phyloP scores from a whole-genome alignment of 1,139 yeast genomes.

The Petasospora rhodanensis region DNA sequence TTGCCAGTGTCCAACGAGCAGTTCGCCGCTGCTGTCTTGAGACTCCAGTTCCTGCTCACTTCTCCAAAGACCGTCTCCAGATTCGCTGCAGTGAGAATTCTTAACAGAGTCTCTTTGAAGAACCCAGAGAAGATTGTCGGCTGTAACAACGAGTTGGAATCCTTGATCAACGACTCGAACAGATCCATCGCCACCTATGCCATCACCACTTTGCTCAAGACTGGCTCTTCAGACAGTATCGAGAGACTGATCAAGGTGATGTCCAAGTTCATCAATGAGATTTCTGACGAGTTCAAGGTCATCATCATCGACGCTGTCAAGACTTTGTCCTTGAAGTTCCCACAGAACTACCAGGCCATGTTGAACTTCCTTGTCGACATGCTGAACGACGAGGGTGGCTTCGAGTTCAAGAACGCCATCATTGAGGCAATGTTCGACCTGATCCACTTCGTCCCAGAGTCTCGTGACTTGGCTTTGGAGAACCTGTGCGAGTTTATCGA shows the following conservation, averaged over 20 bases:
- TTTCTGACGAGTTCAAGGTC: constrained; percentile 91
- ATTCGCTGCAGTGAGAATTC: constrained; percentile 88
- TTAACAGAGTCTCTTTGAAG: constrained; percentile 78
- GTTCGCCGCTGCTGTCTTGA: constrained; percentile 58
- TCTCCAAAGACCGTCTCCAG: constrained; percentile 89
- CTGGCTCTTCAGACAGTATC: constrained; percentile 89
- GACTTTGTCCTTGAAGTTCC: constrained; percentile 88
- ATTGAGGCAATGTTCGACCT: constrained; percentile 91
- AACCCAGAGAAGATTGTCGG: constrained; percentile 73
- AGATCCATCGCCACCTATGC: constrained; percentile 98
- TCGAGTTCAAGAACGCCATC: constrained; percentile 76
- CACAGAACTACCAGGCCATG: constrained; percentile 81
- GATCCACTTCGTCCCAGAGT: constrained; percentile 80
- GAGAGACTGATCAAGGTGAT: constrained; percentile 86
- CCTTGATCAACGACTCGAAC: constrained; percentile 80
- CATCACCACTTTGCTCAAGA: constrained; percentile 89
- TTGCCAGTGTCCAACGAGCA: constrained; percentile 63
- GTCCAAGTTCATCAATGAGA: constrained; percentile 86
- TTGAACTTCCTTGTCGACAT: constrained; percentile 78
- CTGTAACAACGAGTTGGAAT: constrained; percentile 79
- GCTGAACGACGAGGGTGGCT: constrained; percentile 88
- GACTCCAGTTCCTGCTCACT: constrained; percentile 72
- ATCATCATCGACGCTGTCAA: constrained; percentile 94
- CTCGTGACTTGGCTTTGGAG: constrained; percentile 82
- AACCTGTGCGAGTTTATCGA: constrained; percentile 95